Conservation (phyloP, 139 green algal genomes). For the Dunaliella sp. region DNA sequence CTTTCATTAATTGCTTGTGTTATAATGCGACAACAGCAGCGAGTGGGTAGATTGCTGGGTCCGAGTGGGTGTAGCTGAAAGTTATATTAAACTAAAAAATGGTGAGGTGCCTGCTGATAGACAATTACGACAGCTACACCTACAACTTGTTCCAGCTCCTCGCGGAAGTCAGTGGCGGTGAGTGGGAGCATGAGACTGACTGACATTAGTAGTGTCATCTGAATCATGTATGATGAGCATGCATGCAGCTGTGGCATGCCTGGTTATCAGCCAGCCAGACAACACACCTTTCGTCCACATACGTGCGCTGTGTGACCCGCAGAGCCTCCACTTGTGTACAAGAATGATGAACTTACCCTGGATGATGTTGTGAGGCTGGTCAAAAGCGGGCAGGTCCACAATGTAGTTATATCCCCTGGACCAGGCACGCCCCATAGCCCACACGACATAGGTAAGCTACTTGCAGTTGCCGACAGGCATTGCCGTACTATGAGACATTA, state of each 20-base stretch:
- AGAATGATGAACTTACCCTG: slow-evolving; percentile 76
- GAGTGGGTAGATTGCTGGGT: too few species aligned
- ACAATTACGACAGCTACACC: slow-evolving; percentile 99
- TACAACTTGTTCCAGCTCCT: slow-evolving; percentile 95
- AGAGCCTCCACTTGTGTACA: slow-evolving; percentile 72
- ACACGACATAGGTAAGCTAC: slow-evolving; percentile 72
- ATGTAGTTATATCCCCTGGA: slow-evolving; percentile 94
- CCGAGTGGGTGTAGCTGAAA: too few species aligned
- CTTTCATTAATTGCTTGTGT: too few species aligned
- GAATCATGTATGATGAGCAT: too few species aligned
- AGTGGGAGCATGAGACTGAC: too few species aligned
- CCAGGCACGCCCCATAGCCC: slow-evolving; percentile 78
- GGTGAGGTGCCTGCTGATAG: slow-evolving; percentile 76
- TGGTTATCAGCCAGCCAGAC: background rate
- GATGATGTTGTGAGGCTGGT: slow-evolving; percentile 55
- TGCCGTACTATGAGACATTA: too few species aligned
- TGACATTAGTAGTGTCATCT: too few species aligned
- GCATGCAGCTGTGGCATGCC: too few species aligned
- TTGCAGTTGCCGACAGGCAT: too few species aligned
- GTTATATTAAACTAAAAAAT: too few species aligned
- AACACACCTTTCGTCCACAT: background rate
- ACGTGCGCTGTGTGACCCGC: too few species aligned
- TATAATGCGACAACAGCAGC: too few species aligned
- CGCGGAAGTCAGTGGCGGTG: slow-evolving; percentile 81
- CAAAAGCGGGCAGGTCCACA: slow-evolving; percentile 47